Conservation (phyloP, 257 asterid genomes). For the Datura wrightii region DNA sequence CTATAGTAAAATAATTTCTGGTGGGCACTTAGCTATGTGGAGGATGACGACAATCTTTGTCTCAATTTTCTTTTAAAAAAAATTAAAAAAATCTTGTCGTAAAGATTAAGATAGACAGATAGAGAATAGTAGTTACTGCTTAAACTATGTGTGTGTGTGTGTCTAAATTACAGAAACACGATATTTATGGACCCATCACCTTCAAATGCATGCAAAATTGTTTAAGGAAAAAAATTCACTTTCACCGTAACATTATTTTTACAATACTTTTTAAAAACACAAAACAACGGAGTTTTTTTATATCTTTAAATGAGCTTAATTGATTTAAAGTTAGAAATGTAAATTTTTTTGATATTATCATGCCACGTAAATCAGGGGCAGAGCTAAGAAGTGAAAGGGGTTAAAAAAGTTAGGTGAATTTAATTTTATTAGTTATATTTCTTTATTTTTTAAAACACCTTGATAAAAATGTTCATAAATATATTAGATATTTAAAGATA, state of each 20-base stretch:
- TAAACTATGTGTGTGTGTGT: neutral
- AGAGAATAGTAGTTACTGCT: neutral
- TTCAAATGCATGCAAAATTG: conserved; percentile 13
- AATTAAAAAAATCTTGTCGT: neutral
- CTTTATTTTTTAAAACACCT: neutral
- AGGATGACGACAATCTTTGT: conserved; percentile 15
- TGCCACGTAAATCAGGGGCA: no score
- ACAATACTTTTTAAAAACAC: neutral
- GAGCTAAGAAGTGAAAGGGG: no score
- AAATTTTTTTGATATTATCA: no score
- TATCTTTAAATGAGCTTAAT: no score
- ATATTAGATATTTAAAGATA: neutral
- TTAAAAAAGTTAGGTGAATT: neutral
- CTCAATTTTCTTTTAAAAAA: neutral
- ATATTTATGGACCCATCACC: neutral
- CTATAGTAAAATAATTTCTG: neutral
- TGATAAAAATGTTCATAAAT: neutral
- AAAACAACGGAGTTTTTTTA: neutral
- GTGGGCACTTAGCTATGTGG: conserved; percentile 24
- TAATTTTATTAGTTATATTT: neutral
- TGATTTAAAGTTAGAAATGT: no score
- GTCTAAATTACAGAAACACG: neutral
- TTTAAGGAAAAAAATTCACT: neutral
- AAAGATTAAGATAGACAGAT: neutral
- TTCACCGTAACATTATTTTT: neutral